These are phyloP conservation scores for Elsinoe ampelina DNA, from an alignment of 2,329 filamentous ascomycete genomes.

Conservation along the genomic window DNA sequence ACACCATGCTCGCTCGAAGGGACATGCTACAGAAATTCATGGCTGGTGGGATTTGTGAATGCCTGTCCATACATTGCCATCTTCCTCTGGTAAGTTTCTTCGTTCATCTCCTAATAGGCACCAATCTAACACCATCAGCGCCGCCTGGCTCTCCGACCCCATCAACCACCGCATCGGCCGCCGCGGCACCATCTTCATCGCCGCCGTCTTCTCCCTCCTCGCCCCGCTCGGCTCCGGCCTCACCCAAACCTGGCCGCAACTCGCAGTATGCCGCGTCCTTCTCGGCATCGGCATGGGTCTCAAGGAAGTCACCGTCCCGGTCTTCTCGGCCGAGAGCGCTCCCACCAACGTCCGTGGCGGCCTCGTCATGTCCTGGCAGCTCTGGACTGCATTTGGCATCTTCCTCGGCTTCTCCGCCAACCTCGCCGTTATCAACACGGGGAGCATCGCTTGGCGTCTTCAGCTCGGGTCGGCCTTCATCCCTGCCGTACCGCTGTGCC, in stretches of 20 bases:
- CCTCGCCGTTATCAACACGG: constrained; percentile 33
- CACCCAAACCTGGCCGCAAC: constrained; percentile 15
- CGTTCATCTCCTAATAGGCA: too few species aligned
- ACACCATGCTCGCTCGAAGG: constrained; percentile 28
- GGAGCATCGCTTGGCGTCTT: constrained; percentile 35
- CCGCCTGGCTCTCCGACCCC: constrained; percentile 19
- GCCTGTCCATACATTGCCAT: constrained; percentile 42
- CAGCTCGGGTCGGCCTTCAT: constrained; percentile 40
- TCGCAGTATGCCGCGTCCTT: constrained; percentile 15
- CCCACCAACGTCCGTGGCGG: constrained; percentile 21
- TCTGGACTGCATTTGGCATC: constrained; percentile 30
- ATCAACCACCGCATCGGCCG: constrained; percentile 25
- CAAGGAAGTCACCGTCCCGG: constrained; percentile 15
- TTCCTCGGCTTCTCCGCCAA: constrained; percentile 36
- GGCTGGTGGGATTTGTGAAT: constrained; percentile 59
- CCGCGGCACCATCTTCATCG: constrained; percentile 30
- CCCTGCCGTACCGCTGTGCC: constrained; percentile 36
- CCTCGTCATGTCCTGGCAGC: constrained; percentile 27
- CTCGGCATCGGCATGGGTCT: constrained; percentile 18
- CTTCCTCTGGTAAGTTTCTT: background rate
- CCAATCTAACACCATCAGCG: constrained; percentile 14
- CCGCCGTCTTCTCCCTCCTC: constrained; percentile 18
- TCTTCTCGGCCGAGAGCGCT: constrained; percentile 14
- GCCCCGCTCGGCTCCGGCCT: constrained; percentile 10
- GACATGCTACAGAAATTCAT: constrained; percentile 30